Evolutionary conservation across 352 stramenopile species (phyloP), one percentile per base, ranked within the genome.

Genomic region (Phytophthora podocarpi): DNA sequence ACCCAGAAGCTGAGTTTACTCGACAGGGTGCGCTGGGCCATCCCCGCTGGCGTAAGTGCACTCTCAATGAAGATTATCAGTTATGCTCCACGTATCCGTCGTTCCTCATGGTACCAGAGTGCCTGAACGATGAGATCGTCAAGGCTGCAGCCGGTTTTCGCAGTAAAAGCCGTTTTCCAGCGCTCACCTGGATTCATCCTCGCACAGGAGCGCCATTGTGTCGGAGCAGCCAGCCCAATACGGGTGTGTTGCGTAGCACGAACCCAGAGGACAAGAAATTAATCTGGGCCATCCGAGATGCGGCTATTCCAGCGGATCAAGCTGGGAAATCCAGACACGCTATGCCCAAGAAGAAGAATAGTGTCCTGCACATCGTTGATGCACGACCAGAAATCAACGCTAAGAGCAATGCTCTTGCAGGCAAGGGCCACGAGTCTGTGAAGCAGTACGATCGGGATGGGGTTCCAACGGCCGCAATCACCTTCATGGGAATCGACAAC

Each of bases 201-300:
- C 69, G 74, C 30, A 97, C 96, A 18, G 93, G 95, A 36, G 92
- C 92, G 1, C 88, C 87, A 27, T 78, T 99, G 37, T 99, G 95
- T 76, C 81, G 97, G 18, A 97, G 81, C 34, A 95, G 91, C 28
- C 96, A 99, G 64, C 97, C 97, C 1, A 98, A 98, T 66, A 96
- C 98, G 1, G 97, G 97, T 20, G 76, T 99, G 8, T 68, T 98
- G 31, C 93, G 96, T 13, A 97, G 96, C 75, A 97, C 85, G 23
- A 97, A 87, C 54, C 59, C 76, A 7, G 83, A 91, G 16, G 97
- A 99, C 67, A 88, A 97, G 35, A 87, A 86, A 12, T 62, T 98
- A n/a, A 87, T 97, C 11, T 92, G 87, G 78, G 80, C 83, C 5
- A 89, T 95, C 51, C 75, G 93, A 18, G 93, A 98, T 42, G 80